Conservation (phyloP, 2,329 filamentous ascomycete species). For the Penicillium sp. region DNA sequence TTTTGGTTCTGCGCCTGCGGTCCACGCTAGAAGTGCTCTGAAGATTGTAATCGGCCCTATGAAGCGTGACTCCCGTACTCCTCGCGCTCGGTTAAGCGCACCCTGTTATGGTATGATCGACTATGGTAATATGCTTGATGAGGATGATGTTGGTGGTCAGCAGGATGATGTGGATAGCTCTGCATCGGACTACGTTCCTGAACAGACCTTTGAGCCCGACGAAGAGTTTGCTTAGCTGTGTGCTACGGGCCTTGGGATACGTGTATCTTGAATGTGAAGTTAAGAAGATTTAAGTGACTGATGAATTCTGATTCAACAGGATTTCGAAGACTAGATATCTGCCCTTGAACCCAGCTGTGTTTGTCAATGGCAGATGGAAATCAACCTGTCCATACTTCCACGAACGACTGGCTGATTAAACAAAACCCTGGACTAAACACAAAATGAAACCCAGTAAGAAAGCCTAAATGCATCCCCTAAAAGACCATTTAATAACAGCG, state of each 20-base stretch:
- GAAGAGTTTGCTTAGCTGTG: conserved; percentile 15
- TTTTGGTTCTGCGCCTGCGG: background rate
- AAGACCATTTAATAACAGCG: background rate
- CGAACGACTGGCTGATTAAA: background rate
- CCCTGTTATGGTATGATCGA: background rate
- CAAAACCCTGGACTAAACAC: background rate
- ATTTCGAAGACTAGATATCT: background rate
- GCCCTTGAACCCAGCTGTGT: background rate
- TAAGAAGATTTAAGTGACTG: background rate
- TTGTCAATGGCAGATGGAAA: background rate
- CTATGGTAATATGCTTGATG: conserved; percentile 22
- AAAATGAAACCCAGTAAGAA: background rate
- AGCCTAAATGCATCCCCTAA: background rate
- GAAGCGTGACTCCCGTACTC: background rate
- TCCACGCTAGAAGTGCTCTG: background rate
- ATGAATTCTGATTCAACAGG: background rate
- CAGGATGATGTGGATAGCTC: conserved; percentile 25
- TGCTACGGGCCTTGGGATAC: background rate
- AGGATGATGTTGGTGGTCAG: conserved; percentile 17
- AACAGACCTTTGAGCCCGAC: conserved; percentile 9
- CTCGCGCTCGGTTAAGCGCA: background rate
- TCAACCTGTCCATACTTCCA: background rate
- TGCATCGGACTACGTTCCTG: conserved; percentile 28
- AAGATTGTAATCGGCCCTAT: background rate
- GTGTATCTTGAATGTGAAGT: background rate